These are phyloP conservation scores for Fusarium sp. DNA, from an alignment of 2,329 filamentous ascomycete genomes.

Conservation along the genomic window DNA sequence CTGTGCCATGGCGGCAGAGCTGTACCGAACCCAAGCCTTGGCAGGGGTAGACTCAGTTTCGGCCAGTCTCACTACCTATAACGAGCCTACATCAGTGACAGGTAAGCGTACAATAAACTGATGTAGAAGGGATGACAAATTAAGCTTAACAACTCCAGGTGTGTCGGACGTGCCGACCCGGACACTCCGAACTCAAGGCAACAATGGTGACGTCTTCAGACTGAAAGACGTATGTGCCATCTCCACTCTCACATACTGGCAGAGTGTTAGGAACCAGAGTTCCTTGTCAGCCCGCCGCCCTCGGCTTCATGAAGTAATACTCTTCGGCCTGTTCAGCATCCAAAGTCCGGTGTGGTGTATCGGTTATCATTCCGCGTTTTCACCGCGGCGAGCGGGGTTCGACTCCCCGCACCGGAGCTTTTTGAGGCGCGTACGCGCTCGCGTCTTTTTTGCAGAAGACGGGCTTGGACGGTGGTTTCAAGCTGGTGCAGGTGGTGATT, in stretches of 20 bases:
- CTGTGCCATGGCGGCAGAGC: neutral
- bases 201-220: neutral
- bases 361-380: conserved; percentile 8
- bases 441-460: neutral
- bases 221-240: neutral
- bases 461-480: neutral
- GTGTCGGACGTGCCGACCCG: neutral
- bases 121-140: neutral
- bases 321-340: neutral
- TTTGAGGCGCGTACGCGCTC: neutral
- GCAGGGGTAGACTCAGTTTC: neutral
- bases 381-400: conserved; percentile 7
- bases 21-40: neutral
- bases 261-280: neutral
- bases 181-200: neutral
- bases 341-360: conserved; percentile 3
- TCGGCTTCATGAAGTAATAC: neutral
- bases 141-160: neutral
- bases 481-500: neutral
- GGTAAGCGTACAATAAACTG: neutral
- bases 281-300: neutral
- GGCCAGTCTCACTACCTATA: neutral
- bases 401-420: conserved; percentile 5
- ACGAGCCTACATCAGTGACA: neutral
- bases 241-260: neutral